Evolutionary conservation across 495 filamentous ascomycete genomes (phyloP).

Genomic region (Lepraria neglecta): DNA sequence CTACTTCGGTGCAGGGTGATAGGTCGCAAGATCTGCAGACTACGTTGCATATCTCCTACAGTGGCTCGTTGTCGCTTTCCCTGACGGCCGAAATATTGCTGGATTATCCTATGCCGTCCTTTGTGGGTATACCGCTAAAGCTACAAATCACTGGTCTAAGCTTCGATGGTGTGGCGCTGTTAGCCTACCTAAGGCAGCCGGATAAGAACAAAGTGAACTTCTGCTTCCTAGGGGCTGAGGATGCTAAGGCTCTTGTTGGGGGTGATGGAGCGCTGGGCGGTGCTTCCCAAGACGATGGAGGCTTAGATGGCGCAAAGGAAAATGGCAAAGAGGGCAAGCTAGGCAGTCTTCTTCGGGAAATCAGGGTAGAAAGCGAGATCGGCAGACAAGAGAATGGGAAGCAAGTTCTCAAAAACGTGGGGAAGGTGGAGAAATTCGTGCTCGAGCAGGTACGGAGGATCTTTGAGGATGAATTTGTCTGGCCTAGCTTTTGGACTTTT

Average conservation of each 20-base stretch:
- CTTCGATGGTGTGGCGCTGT: constrained; percentile 87
- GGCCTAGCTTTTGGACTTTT: constrained; percentile 97
- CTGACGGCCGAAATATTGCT: constrained; percentile 90
- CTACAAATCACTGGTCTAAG: constrained; percentile 89
- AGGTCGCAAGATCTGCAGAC: constrained; percentile 65
- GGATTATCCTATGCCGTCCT: constrained; percentile 96
- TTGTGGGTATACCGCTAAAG: constrained; percentile 85
- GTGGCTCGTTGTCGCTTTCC: constrained; percentile 74
- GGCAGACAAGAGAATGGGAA: constrained; percentile 83
- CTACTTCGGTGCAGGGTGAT: neutral
- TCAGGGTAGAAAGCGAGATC: constrained; percentile 95
- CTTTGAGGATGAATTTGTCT: constrained; percentile 97
- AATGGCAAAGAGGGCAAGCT: constrained; percentile 40
- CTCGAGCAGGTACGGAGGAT: constrained; percentile 93
- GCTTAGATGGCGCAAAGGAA: constrained; percentile 15
- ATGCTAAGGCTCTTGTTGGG: constrained; percentile 62
- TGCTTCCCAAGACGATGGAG: constrained; percentile 9
- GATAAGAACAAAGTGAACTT: constrained; percentile 53
- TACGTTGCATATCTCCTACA: constrained; percentile 80
- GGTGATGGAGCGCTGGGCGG: constrained; percentile 36
- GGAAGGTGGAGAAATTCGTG: constrained; percentile 96
- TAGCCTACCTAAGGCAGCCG: constrained; percentile 76
- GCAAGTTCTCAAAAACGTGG: constrained; percentile 94
- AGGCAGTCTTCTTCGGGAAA: constrained; percentile 79
- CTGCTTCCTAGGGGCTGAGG: constrained; percentile 84